Evolutionary conservation across 2,329 filamentous ascomycete genomes (phyloP).

Genomic region (Pseudogymnoascus sp.): DNA sequence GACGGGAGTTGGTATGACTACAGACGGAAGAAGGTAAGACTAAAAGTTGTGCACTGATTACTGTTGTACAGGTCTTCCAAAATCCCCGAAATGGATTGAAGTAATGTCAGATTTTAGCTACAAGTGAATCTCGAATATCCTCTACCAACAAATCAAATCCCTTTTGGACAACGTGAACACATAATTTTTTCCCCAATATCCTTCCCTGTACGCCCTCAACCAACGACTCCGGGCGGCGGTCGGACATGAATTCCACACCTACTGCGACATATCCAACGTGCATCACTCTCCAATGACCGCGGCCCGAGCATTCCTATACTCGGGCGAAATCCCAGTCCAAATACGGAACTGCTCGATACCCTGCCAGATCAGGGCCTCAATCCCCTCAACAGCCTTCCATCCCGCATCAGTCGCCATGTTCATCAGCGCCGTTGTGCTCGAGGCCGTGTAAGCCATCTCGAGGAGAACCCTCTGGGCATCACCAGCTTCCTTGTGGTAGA

Average conservation of each 20-base stretch:
- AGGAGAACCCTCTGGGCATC: slow-evolving; percentile 51
- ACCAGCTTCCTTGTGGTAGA: slow-evolving; percentile 34
- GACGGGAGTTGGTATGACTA: neutral
- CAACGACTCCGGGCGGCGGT: neutral
- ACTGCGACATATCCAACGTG: neutral
- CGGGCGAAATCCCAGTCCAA: slow-evolving; percentile 73
- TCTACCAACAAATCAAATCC: neutral
- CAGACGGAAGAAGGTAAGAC: neutral
- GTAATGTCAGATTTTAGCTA: neutral
- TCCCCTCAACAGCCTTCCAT: slow-evolving; percentile 76
- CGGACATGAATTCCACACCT: neutral
- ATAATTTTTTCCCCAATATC: neutral
- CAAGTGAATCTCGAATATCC: neutral
- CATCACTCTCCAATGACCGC: slow-evolving; percentile 38
- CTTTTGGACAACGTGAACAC: neutral
- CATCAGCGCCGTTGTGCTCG: slow-evolving; percentile 70
- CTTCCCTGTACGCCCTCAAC: neutral
- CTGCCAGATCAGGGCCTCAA: slow-evolving; percentile 85
- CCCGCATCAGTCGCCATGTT: slow-evolving; percentile 66
- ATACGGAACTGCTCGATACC: slow-evolving; percentile 61
- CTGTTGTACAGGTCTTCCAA: neutral
- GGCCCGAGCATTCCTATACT: slow-evolving; percentile 60
- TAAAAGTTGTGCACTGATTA: neutral
- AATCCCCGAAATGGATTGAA: neutral
- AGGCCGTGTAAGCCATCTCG: slow-evolving; percentile 94